Base-by-base conservation (phyloP, 208 protist genomes). In the Leishmania mexicana region DNA sequence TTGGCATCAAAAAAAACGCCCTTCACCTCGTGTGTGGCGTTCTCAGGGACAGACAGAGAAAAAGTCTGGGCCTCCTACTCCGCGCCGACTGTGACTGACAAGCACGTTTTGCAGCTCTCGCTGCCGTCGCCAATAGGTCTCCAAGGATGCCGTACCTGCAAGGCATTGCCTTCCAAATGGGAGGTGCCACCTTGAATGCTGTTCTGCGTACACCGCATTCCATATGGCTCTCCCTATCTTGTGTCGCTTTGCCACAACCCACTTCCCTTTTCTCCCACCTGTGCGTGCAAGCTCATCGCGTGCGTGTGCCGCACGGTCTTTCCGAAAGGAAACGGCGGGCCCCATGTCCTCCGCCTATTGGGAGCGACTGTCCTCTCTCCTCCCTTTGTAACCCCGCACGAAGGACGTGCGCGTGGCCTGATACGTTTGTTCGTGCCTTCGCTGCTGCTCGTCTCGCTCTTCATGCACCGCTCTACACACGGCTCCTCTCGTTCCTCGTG, bases 381-480 rank as follows among this genome's bases (percentile, higher is more conserved):
- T 21, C 31, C 31, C 28, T 57, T 13, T 71, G 40, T 3, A 24
- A n/a, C 19, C 13, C 31, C 31, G 31, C 13, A 40, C 31, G 31
- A 5, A 2, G 13, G 3, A 8, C 0, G 62, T 40, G 62, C 62
- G 31, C 10, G 28, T 68, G 31, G 31, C 31, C 62, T 68, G 31
- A 68, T 28, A 31, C 15, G 51, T 54, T 54, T 21, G 51, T 5
- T 54, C 15, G 2, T 21, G 51, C 15, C 51, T 82, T 68, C 45
- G 17, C 51, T 84, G 6, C 65, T 76, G 3, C 58, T 53, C 24
- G 38, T 81, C 81, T 78, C 51, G 6, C 54, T 80, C 17, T 65
- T 45, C 28, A 62, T 64, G 62, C 65, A 62, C 60, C 35, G 42
- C 35, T 28, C 21, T 31, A 42, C 47, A 64, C 40, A 35, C 49